phyloP scores from a whole-genome alignment of 2,329 filamentous ascomycete genomes.

The Penicillium thymicola region DNA sequence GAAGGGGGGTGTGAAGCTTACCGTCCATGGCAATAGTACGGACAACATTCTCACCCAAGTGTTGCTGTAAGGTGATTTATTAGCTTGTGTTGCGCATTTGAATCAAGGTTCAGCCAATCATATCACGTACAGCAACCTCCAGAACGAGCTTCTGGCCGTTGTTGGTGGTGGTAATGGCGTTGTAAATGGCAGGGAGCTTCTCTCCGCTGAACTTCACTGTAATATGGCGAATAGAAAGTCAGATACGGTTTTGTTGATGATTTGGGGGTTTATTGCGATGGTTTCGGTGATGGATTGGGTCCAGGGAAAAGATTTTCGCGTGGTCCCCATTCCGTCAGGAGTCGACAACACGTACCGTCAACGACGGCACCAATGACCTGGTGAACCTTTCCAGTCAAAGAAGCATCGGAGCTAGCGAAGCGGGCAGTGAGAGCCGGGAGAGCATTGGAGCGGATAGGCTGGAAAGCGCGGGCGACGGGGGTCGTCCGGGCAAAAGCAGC shows the following conservation, averaged over 20 bases:
- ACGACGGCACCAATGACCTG: conserved; percentile 98
- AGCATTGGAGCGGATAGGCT: conserved; percentile 56
- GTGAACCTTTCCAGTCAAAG: conserved; percentile 62
- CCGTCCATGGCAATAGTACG: conserved; percentile 99
- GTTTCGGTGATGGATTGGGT: conserved; percentile 37
- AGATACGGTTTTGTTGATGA: conserved; percentile 26
- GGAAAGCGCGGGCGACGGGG: conserved; percentile 54
- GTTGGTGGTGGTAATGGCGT: conserved; percentile 89
- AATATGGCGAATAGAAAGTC: conserved; percentile 29
- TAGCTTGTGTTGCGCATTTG: conserved; percentile 20
- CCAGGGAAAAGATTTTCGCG: conserved; percentile 45
- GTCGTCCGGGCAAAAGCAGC: conserved; percentile 56
- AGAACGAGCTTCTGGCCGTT: conserved; percentile 91
- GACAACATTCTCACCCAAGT: conserved; percentile 98
- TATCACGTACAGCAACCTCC: conserved; percentile 80
- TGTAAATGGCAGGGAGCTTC: conserved; percentile 94
- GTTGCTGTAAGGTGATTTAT: conserved; percentile 65
- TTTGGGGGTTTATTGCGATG: conserved; percentile 30
- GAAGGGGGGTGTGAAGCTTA: conserved; percentile 49
- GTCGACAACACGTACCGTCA: conserved; percentile 67
- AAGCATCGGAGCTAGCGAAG: conserved; percentile 59
- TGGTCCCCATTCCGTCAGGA: conserved; percentile 23
- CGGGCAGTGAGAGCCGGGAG: conserved; percentile 58
- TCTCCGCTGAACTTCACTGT: conserved; percentile 95
- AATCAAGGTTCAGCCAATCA: conserved; percentile 21